Base-by-base conservation (phyloP, 805 yeast genomes). In the Yamadazyma tumulicola region DNA sequence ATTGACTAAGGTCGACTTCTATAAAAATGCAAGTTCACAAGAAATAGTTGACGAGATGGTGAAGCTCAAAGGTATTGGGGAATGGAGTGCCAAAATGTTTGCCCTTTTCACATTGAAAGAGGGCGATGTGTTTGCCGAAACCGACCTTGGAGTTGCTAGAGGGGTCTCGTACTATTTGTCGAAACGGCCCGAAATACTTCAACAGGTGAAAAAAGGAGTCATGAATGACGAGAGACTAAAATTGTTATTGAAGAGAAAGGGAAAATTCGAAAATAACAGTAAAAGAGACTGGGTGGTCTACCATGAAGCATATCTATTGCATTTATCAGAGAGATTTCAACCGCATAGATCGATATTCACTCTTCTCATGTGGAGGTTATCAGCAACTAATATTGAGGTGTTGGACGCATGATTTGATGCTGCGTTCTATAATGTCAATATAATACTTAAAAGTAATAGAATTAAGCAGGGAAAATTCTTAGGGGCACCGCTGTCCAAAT, bases 1-100 rank as follows among this genome's bases (percentile, higher is more conserved):
- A 4, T 48, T 67, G 16, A 28, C 61, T 0, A 51, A 61, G 1
- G 47, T 52, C 1, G 58, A 57, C 1, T 59, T 72, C 32, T 72
- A 79, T 41, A 26, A 39, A 2, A 37, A 43, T 0, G 59, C 59
- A 21, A 41, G 64, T 3, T 67, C 73, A 30, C 73, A 72, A 2
- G 76, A 63, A 15, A 58, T 82, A 11, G 50, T 71, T 1, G 66
- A 66, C 13, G 72, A 70, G 38, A 55, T 81, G 34, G 70, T 73
- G 0, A 53, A 54, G 17, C 61, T 83, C 42, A 82, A 83, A 48
- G 94, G 94, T 0, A 72, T 85, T 12, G 94, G 93, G 0, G 70
- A 71, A 1, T 89, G 97, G 97, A 77, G 88, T 4, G 89, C 93
- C 0, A 83, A 82, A 35, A 89, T 89, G 96, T 89, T 87, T 56